Percentiles rank a stretch among this genome's conserved stretches.
Conservation (phyloP, 176 grass and related monocot species). For the Avena eriantha region DNA sequence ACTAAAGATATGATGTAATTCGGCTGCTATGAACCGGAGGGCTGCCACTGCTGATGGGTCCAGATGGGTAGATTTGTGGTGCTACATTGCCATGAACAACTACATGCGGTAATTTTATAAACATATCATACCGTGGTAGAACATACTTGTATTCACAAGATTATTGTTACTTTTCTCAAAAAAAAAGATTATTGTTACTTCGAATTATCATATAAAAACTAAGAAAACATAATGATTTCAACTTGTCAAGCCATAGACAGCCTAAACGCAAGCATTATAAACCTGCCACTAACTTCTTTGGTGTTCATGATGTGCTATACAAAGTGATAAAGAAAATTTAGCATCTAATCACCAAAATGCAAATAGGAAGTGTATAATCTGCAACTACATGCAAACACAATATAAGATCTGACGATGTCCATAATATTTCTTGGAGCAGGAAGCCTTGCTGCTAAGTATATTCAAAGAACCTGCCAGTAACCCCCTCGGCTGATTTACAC, state of each 20-base stretch:
- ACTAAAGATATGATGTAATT: slow-evolving; percentile 5
- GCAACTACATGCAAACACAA: slow-evolving; percentile 13
- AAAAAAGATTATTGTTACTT: slow-evolving; percentile 17
- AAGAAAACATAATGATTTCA: background rate
- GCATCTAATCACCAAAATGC: slow-evolving; percentile 8
- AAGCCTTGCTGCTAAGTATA: slow-evolving; percentile 4
- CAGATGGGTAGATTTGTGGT: background rate
- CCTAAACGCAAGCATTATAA: slow-evolving; percentile 3
- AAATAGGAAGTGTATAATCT: slow-evolving; percentile 3
- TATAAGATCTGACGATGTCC: background rate
- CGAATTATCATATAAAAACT: slow-evolving; percentile 6
- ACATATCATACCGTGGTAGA: background rate
- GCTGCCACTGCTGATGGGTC: background rate
- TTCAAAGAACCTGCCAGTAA: slow-evolving; percentile 4
- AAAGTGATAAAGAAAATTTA: background rate
- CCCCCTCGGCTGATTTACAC: background rate
- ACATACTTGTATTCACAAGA: background rate
- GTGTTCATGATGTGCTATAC: background rate
- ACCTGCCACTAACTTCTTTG: background rate
- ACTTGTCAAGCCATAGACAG: slow-evolving; percentile 13
- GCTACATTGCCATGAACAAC: slow-evolving; percentile 1
- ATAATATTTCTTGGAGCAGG: background rate
- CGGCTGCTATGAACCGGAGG: background rate
- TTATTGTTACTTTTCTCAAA: slow-evolving; percentile 13
- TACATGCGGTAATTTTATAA: background rate